Conservation (phyloP, 305 asterid species). For the Stenogyne calaminthoides region DNA sequence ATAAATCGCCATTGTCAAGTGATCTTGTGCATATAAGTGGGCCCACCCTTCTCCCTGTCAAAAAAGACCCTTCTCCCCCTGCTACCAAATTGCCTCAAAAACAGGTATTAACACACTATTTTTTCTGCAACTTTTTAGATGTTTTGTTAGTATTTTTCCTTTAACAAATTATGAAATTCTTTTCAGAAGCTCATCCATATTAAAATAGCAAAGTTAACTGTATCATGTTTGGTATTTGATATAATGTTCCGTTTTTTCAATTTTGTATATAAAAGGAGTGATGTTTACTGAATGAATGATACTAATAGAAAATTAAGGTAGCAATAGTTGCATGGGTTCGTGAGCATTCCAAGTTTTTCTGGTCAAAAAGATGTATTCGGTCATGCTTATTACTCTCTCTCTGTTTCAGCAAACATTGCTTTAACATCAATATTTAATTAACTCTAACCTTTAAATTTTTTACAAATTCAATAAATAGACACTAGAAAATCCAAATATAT, state of each 20-base stretch:
- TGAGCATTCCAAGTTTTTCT: neutral
- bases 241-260: no score
- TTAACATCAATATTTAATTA: neutral
- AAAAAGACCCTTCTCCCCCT: conserved; percentile 59
- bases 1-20: conserved; percentile 56
- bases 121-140: neutral
- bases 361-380: conserved; percentile 27
- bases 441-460: no score
- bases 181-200: neutral
- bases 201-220: neutral
- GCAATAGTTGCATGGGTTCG: neutral
- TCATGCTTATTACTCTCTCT: neutral
- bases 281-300: no score
- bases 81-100: conserved; percentile 57
- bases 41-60: conserved; percentile 59
- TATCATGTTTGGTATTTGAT: neutral
- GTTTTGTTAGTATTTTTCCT: neutral
- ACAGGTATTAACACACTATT: conserved; percentile 52
- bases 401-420: conserved; percentile 12
- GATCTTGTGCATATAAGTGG: conserved; percentile 47
- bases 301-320: no score
- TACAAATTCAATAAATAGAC: neutral
- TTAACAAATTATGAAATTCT: neutral
- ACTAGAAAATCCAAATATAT: conserved; percentile 24
- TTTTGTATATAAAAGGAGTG: no score